phyloP scores from a whole-genome alignment of 2,329 filamentous ascomycete species.

The Sporothrix brasiliensis region DNA sequence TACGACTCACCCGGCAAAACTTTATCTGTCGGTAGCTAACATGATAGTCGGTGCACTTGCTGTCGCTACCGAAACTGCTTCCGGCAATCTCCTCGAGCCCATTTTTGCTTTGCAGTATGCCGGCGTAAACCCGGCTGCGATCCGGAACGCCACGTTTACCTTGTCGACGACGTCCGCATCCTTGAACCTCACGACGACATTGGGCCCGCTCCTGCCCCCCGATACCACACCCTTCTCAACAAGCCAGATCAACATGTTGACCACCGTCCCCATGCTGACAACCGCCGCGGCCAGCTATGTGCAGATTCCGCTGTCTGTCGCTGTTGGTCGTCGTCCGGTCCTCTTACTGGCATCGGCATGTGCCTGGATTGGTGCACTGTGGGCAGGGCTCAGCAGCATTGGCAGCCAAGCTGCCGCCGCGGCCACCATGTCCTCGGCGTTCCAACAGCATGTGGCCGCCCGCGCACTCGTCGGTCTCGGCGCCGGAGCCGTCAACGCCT shows the following conservation, averaged over 20 bases:
- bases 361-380: constrained; percentile 45
- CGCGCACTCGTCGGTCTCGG: constrained; percentile 45
- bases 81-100: constrained; percentile 41
- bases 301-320: constrained; percentile 47
- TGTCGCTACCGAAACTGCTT: constrained; percentile 40
- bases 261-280: constrained; percentile 44
- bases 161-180: background rate
- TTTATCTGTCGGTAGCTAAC: background rate
- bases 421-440: constrained; percentile 26
- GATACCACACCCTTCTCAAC: constrained; percentile 38
- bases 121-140: constrained; percentile 41
- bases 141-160: constrained; percentile 39
- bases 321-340: constrained; percentile 45
- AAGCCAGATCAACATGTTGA: constrained; percentile 41
- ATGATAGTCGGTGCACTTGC: constrained; percentile 38
- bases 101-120: constrained; percentile 45
- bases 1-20: too few species aligned
- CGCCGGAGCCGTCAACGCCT: constrained; percentile 44
- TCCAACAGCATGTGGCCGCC: constrained; percentile 43
- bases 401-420: background rate
- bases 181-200: background rate
- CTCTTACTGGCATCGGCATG: constrained; percentile 43
- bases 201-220: background rate
- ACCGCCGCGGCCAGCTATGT: constrained; percentile 45
- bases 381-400: constrained; percentile 40